Conservation (phyloP, 345 rosid genomes). For the Raphanus raphanistrum region DNA sequence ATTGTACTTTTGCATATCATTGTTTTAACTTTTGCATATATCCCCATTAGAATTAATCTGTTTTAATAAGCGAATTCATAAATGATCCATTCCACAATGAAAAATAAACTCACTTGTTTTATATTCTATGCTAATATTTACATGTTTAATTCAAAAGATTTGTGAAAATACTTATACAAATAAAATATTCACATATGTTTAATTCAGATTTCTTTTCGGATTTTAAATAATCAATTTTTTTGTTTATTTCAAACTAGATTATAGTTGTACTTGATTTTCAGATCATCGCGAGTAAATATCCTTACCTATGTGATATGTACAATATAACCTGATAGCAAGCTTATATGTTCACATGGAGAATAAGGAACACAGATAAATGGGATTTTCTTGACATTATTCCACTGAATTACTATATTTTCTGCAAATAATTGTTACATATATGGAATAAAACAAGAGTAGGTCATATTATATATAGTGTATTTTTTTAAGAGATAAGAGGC, state of each 20-base stretch:
- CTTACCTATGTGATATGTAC: constrained; percentile 15
- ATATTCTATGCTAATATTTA: neutral
- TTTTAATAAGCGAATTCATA: neutral
- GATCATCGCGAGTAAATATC: constrained; percentile 3
- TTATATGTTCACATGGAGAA: constrained; percentile 34
- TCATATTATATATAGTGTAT: neutral
- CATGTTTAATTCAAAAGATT: neutral
- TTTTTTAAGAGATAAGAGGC: neutral
- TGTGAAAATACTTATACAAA: neutral
- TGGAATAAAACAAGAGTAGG: constrained; percentile 17
- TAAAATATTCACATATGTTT: neutral
- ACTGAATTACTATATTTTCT: constrained; percentile 17
- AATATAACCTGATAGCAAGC: constrained; percentile 29
- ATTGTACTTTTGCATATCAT: constrained; percentile 28
- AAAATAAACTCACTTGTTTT: neutral
- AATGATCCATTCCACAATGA: neutral
- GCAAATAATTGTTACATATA: constrained; percentile 23
- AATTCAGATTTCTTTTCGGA: too few species aligned
- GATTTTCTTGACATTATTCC: constrained; percentile 2
- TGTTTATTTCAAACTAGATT: neutral
- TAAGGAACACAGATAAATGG: constrained; percentile 33
- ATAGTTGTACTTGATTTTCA: neutral
- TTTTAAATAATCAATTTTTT: neutral
- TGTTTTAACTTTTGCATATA: constrained; percentile 31
- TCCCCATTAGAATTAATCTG: constrained; percentile 4